Conservation (phyloP, 1,284 basidiomycete species). For the Ceratobasidium sp. region DNA sequence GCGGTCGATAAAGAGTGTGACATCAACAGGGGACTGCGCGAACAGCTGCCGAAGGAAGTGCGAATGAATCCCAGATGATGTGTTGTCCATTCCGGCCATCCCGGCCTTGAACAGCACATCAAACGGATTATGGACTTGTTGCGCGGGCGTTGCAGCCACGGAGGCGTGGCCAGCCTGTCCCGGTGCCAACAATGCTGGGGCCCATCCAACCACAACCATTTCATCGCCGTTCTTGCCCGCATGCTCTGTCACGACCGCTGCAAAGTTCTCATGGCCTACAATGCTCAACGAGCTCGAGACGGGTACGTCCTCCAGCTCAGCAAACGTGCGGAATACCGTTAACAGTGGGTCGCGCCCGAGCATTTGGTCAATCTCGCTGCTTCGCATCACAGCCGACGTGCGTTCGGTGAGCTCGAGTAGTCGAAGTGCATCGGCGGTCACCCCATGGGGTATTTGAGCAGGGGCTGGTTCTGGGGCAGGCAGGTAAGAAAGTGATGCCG, state of each 20-base stretch:
- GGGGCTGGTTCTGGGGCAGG: slow-evolving; percentile 10
- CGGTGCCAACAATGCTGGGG: slow-evolving; percentile 52
- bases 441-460: not conserved
- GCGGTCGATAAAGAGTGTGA: slow-evolving; percentile 64
- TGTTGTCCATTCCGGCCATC: slow-evolving; percentile 50
- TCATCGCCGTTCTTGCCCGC: slow-evolving; percentile 57
- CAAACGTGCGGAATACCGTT: slow-evolving; percentile 64
- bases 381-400: slow-evolving; percentile 66
- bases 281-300: slow-evolving; percentile 51
- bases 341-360: slow-evolving; percentile 63
- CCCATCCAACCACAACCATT: slow-evolving; percentile 65
- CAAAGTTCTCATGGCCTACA: slow-evolving; percentile 36
- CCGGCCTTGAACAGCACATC: slow-evolving; percentile 51
- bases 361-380: slow-evolving; percentile 61
- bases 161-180: slow-evolving; percentile 3
- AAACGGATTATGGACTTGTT: slow-evolving; percentile 50
- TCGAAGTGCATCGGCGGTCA: slow-evolving; percentile 59
- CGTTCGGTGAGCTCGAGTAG: slow-evolving; percentile 67
- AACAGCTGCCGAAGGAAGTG: slow-evolving; percentile 63
- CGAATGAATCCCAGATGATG: slow-evolving; percentile 49
- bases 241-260: slow-evolving; percentile 48
- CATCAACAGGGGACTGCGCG: slow-evolving; percentile 56
- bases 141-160: slow-evolving; percentile 45
- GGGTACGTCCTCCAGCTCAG: slow-evolving; percentile 60
- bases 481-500: not conserved